These are phyloP conservation scores for Besnoitia besnoiti DNA, from an alignment of 169 alveolate genomes.

Conservation along the genomic window DNA sequence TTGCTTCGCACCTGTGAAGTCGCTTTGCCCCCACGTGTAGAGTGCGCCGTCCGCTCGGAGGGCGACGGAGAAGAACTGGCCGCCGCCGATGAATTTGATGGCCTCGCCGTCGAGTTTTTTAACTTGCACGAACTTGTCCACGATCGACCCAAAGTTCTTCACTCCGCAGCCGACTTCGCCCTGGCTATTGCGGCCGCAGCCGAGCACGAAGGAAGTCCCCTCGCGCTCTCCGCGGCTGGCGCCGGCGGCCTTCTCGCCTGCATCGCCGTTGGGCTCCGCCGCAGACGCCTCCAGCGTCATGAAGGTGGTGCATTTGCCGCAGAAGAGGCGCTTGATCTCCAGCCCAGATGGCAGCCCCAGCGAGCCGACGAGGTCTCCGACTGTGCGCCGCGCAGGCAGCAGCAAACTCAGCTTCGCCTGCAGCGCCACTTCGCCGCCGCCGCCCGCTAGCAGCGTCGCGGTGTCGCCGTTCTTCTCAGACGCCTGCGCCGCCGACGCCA, in stretches of 20 bases:
- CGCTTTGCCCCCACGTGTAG: slow-evolving; percentile 55
- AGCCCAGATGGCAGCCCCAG: background rate
- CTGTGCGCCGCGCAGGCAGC: background rate
- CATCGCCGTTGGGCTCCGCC: background rate
- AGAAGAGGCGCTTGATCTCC: background rate
- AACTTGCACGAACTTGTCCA: background rate
- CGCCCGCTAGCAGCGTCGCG: background rate
- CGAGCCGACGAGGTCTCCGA: background rate
- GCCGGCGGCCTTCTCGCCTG: background rate
- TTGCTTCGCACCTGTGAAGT: slow-evolving; percentile 40
- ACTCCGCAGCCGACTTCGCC: slow-evolving; percentile 62
- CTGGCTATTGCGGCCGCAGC: slow-evolving; percentile 60
- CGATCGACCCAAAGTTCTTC: slow-evolving; percentile 16
- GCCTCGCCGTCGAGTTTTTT: background rate
- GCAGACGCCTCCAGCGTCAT: background rate
- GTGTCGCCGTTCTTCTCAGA: background rate
- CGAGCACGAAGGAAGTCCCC: background rate
- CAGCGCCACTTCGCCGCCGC: background rate
- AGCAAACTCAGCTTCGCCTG: background rate
- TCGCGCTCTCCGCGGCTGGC: slow-evolving; percentile 12
- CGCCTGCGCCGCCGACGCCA: slow-evolving; percentile 37
- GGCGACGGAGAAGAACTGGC: slow-evolving; percentile 58
- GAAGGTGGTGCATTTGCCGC: slow-evolving; percentile 58
- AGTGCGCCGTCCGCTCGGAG: slow-evolving; percentile 21
- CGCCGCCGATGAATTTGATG: slow-evolving; percentile 48